phyloP scores from a whole-genome alignment of 768 basidiomycete species.

The Xerocomellus dryophilus region DNA sequence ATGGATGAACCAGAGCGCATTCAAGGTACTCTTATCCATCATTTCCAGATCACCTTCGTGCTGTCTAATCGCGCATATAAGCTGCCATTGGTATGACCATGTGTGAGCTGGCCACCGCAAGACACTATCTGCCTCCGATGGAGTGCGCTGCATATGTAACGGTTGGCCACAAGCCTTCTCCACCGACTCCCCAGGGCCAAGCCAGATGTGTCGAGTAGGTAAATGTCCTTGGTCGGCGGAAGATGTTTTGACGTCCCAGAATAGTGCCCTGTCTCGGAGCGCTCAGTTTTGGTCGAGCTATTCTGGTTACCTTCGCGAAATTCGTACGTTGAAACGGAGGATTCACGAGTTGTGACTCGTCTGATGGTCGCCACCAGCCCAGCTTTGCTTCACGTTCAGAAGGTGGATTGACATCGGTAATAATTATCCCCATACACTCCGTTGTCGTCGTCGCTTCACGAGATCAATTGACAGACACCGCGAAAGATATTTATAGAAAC shows the following conservation, averaged over 20 bases:
- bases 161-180: not conserved
- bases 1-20: constrained; percentile 60
- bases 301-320: constrained; percentile 77
- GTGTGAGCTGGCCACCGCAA: constrained; percentile 75
- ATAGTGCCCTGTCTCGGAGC: constrained; percentile 70
- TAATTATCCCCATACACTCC: constrained; percentile 8
- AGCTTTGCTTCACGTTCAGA: constrained; percentile 72
- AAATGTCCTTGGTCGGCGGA: not conserved
- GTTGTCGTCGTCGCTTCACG: constrained; percentile 9
- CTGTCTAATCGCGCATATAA: constrained; percentile 34
- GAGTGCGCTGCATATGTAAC: constrained; percentile 47
- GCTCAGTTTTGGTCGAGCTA: constrained; percentile 85
- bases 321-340: constrained; percentile 50
- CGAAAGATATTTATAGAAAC: constrained; percentile 65
- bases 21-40: constrained; percentile 40
- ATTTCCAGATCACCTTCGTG: not conserved
- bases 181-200: constrained; percentile 26
- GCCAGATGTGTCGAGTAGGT: constrained; percentile 54
- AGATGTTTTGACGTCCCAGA: not conserved
- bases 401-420: constrained; percentile 74
- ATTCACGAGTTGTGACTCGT: not conserved
- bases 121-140: constrained; percentile 61
- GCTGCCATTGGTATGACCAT: constrained; percentile 77
- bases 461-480: constrained; percentile 44
- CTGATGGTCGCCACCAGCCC: constrained; percentile 46